Evolutionary conservation across 2,329 filamentous ascomycete genomes (phyloP), one percentile per base, ranked within the genome.

Genomic region (Aspergillus persii): DNA sequence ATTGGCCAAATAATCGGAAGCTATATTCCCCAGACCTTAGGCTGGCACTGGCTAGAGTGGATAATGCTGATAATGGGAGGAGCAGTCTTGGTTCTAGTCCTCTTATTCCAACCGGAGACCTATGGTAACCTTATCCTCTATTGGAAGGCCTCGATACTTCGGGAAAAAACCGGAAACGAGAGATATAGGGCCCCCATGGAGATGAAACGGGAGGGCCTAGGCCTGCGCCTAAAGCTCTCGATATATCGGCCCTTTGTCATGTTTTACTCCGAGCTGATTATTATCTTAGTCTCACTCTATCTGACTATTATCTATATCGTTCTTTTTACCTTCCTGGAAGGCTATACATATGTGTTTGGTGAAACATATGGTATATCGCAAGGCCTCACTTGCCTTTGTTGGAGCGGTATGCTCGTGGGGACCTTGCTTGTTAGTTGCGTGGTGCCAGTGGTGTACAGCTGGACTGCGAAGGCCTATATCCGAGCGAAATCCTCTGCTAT

Each of bases 311-410:
- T 74, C 2, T 74, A 70, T 48, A 69, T 73, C 47, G 60, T 74
- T 41, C 68, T 74, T 9, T 74, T 72, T 53, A 70, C 70, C 8
- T 73, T 73, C 51, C 52, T 73, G 9, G 78, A 80, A 8, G 81
- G 81, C 2, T 83, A 81, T 64, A 76, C 77, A 8, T 82, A 77
- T 67, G 77, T 83, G 61, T 84, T 85, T 70, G 70, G 73, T 27
- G 69, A 80, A 0, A 81, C 78, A 0, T 81, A 85, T 64, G 72
- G 73, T n/a, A 74, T 81, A 26, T 79, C 77, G 0, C 66, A 76
- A 44, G 79, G 79, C 0, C 61, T 82, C 8, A 80, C 78, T 3
- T 79, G 77, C 30, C 68, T 81, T 1, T 76, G 73, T 60, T 85
- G 83, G 68, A 64, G 77, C 1, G 78, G 76, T 1, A 80, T 84